Conservation (phyloP, 768 basidiomycete species). For the Leccinum barrowsii region DNA sequence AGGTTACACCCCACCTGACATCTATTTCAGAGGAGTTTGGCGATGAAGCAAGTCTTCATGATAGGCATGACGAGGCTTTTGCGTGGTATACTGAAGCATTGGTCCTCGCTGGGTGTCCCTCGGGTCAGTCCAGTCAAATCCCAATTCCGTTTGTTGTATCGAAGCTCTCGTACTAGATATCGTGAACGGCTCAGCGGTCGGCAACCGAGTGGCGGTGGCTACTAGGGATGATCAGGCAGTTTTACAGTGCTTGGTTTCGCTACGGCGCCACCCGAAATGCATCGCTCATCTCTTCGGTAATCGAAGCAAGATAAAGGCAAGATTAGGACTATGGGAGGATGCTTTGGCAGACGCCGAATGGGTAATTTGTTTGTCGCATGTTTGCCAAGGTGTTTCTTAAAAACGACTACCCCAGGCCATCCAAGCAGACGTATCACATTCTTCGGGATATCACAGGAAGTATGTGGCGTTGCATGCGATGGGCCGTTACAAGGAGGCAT, state of each 20-base stretch:
- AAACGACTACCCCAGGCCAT: constrained; percentile 1
- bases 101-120: not conserved
- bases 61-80: constrained; percentile 3
- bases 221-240: not conserved
- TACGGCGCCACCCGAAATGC: not conserved
- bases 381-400: not conserved
- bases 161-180: constrained; percentile 1
- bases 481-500: not conserved
- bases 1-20: not conserved
- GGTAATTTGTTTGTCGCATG: not conserved
- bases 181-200: not conserved
- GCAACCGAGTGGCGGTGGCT: too few relatives aligned
- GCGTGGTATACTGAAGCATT: constrained; percentile 13
- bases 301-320: constrained; percentile 1
- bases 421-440: not conserved
- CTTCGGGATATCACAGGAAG: constrained; percentile 1
- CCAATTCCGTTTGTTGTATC: not conserved
- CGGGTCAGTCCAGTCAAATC: not conserved
- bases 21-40: constrained; percentile 9
- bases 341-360: constrained; percentile 5
- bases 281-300: constrained; percentile 8
- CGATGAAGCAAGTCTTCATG: not conserved
- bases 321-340: not conserved
- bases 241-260: not conserved
- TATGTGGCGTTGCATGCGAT: not conserved